Percentiles rank a stretch among this genome's conserved stretches.
Evolutionary conservation across 2,329 filamentous ascomycete species (phyloP).

Genomic region (Orbilia brochopaga): DNA sequence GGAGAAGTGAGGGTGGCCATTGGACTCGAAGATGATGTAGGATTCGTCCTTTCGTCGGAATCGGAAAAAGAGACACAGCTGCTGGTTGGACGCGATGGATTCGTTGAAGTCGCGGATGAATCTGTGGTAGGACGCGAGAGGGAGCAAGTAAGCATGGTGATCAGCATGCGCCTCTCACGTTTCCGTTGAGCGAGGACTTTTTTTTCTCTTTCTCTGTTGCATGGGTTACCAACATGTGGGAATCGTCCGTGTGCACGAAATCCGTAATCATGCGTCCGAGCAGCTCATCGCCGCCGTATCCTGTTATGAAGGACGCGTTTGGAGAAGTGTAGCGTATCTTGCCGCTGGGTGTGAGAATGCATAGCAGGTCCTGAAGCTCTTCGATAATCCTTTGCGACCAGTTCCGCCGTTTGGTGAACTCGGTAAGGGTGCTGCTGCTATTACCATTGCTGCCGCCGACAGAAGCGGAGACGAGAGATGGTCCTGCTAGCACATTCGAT

Average conservation of each 20-base stretch:
- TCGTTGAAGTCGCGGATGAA: conserved; percentile 90
- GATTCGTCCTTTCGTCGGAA: conserved; percentile 75
- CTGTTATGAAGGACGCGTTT: conserved; percentile 75
- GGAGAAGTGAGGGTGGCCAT: conserved; percentile 87
- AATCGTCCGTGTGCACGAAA: conserved; percentile 82
- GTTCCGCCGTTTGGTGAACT: conserved; percentile 71
- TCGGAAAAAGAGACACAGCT: conserved; percentile 83
- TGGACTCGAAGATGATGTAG: conserved; percentile 85
- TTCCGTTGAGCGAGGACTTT: neutral
- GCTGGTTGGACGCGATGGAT: conserved; percentile 79
- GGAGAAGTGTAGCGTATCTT: conserved; percentile 85
- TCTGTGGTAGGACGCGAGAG: conserved; percentile 58
- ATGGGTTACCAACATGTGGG: conserved; percentile 43
- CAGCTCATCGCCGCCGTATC: conserved; percentile 74
- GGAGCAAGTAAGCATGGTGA: conserved; percentile 59
- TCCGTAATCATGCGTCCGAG: conserved; percentile 78
- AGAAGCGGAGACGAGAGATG: neutral
- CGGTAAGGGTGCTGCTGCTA: conserved; percentile 66
- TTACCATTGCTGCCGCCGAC: conserved; percentile 53
- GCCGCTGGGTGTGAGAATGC: conserved; percentile 84
- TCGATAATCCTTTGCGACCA: conserved; percentile 90
- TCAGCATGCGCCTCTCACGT: neutral
- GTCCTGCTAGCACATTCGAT: too few species aligned
- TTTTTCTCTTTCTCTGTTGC: neutral
- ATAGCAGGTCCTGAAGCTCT: conserved; percentile 84